Evolutionary conservation across 495 filamentous ascomycete genomes (phyloP).

Genomic region (Penicillium malachiteum): DNA sequence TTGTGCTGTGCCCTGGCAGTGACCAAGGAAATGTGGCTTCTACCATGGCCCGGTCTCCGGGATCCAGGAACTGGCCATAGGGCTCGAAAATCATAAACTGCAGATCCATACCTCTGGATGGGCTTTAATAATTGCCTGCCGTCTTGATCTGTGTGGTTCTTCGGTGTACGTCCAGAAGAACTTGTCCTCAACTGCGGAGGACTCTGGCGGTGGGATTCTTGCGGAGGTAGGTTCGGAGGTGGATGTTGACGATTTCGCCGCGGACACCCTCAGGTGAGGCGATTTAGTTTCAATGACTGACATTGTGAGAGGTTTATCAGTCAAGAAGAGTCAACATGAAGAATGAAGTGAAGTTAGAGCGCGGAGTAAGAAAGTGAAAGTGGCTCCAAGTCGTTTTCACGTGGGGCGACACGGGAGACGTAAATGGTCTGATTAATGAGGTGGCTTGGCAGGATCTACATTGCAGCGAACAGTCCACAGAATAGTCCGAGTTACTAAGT

Average conservation of each 20-base stretch:
- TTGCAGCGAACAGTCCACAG: neutral
- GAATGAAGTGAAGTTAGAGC: slow-evolving; percentile 6
- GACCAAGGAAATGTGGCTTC: neutral
- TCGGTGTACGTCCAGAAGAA: slow-evolving; percentile 98
- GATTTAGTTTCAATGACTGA: slow-evolving; percentile 33
- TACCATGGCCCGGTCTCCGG: neutral
- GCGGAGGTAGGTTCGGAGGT: slow-evolving; percentile 21
- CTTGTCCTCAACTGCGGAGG: slow-evolving; percentile 45
- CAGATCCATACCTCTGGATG: slow-evolving; percentile 77
- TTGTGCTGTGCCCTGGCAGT: slow-evolving; percentile 4
- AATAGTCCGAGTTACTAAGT: too few species aligned
- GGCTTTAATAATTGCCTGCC: slow-evolving; percentile 94
- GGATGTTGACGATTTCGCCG: slow-evolving; percentile 23
- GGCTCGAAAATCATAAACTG: neutral
- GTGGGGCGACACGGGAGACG: slow-evolving; percentile 37
- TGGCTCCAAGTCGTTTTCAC: slow-evolving; percentile 28
- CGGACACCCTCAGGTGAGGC: slow-evolving; percentile 41
- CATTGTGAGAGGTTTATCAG: slow-evolving; percentile 24
- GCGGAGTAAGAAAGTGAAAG: slow-evolving; percentile 18
- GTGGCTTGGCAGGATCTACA: slow-evolving; percentile 19
- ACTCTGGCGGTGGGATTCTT: slow-evolving; percentile 35
- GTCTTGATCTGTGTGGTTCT: slow-evolving; percentile 89
- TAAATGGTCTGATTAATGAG: slow-evolving; percentile 20
- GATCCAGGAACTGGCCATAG: slow-evolving; percentile 2
- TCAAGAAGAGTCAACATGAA: slow-evolving; percentile 15